Evolutionary conservation across 306 rosid species (phyloP).

Genomic region (Erythrophleum fordii): DNA sequence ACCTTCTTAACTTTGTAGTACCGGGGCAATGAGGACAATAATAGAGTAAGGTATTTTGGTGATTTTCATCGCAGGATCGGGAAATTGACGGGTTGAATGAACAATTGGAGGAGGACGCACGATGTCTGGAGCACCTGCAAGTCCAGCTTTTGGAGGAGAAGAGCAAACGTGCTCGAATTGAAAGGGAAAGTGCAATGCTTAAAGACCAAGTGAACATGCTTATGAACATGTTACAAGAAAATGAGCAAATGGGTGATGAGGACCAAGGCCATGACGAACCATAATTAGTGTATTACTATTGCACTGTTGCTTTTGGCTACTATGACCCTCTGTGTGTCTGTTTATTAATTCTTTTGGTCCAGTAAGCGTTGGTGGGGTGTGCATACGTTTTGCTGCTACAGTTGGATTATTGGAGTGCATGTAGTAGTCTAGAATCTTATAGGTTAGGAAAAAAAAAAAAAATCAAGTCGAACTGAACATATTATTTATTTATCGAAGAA

Average conservation of each 20-base stretch:
- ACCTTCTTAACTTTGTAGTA: conserved; percentile 6
- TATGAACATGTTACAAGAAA: conserved; percentile 83
- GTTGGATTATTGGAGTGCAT: conserved; percentile 27
- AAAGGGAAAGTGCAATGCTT: conserved; percentile 81
- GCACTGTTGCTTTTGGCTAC: neutral
- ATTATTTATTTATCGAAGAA: conserved; percentile 36
- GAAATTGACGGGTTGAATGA: conserved; percentile 86
- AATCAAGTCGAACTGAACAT: conserved; percentile 21
- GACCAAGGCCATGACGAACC: conserved; percentile 58
- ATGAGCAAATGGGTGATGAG: conserved; percentile 60
- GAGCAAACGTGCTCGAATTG: conserved; percentile 71
- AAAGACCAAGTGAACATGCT: conserved; percentile 88
- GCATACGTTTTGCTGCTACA: conserved; percentile 27
- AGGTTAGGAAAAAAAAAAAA: neutral
- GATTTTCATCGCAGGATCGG: conserved; percentile 60
- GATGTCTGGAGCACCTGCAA: conserved; percentile 80
- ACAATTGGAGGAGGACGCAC: conserved; percentile 81
- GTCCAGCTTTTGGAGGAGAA: conserved; percentile 76
- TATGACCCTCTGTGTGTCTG: neutral
- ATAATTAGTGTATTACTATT: conserved; percentile 2
- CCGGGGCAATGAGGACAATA: neutral
- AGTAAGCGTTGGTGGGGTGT: conserved; percentile 26
- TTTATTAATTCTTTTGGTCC: conserved; percentile 47
- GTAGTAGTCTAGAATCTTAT: neutral
- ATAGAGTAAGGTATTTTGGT: neutral